These are phyloP conservation scores for Suillus sp. DNA, from an alignment of 768 basidiomycete species.

Conservation along the genomic window DNA sequence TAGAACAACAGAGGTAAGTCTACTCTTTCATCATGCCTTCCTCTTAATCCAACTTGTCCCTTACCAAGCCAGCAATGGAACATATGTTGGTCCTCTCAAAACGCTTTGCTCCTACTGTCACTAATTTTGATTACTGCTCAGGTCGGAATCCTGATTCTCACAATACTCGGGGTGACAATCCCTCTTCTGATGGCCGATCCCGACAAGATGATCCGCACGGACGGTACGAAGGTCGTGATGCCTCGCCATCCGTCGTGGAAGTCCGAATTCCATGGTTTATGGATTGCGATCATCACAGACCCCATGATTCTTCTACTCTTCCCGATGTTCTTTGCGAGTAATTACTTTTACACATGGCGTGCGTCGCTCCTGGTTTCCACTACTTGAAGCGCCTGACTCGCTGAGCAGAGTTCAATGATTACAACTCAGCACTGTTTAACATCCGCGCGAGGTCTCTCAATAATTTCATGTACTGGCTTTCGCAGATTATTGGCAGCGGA, in stretches of 20 bases:
- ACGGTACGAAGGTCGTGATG: constrained; percentile 66
- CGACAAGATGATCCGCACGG: constrained; percentile 68
- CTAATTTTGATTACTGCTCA: constrained; percentile 37
- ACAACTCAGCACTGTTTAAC: constrained; percentile 73
- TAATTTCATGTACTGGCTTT: constrained; percentile 77
- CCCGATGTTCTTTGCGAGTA: constrained; percentile 81
- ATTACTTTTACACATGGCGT: constrained; percentile 88
- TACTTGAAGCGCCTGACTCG: neutral
- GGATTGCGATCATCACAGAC: constrained; percentile 63
- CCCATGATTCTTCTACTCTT: constrained; percentile 73
- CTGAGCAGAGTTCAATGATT: constrained; percentile 70
- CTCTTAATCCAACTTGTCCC: neutral
- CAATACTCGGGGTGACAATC: constrained; percentile 61
- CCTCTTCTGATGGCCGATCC: constrained; percentile 74
- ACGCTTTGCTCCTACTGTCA: constrained; percentile 34
- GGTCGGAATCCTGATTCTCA: constrained; percentile 62
- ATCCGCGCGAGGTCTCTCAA: constrained; percentile 76
- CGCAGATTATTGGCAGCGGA: constrained; percentile 73
- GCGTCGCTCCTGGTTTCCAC: constrained; percentile 15
- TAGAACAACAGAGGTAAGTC: constrained; percentile 32
- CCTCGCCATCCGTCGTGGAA: constrained; percentile 74
- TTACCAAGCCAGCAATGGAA: constrained; percentile 60
- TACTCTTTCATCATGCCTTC: neutral
- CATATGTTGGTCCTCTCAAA: constrained; percentile 55
- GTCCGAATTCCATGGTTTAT: constrained; percentile 70